Evolutionary conservation across 164 flowering plant species (phyloP), one percentile per base, ranked within the genome.

Genomic region (Brasenia schreberi): DNA sequence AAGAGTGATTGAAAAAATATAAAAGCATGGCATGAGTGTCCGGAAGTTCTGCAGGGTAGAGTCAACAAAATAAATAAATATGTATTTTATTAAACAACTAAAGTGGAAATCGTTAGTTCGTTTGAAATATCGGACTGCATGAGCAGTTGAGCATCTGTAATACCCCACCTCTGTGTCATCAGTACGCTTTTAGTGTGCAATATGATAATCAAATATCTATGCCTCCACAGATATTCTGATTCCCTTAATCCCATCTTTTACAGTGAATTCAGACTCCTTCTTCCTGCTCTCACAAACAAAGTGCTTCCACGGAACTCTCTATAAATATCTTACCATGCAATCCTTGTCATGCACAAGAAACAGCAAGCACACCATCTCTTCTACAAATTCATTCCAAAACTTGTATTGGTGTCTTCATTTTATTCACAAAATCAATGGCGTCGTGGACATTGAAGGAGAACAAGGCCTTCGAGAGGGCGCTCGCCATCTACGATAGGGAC

Each of bases 381-480:
- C 56, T 49, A 0, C 16, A 49, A 14, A 14, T 49, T 49, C 56
- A 33, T 49, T 49, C 56, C 1, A 9, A 14, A 49, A 14, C 56
- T 49, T 49, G 3, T 49, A 9, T 49, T 9, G 10, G 56, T 9
- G 56, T 7, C 16, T 49, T 14, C 16, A 9, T 9, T 9, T 14
- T 14, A 49, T 14, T 14, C 16, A 9, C 56, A 9, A 49, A 14
- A 49, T 49, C 10, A 49, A 49, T 49, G 10, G 56, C 66, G 66
- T 78, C 69, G 3, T 89, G 96, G 96, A 87, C 96, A 9, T 43
- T 75, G 0, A 77, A 77, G 73, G 85, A 87, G 66, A 82, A 87
- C 83, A 85, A 84, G 68, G 63, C 76, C 78, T 87, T 89, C 33
- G 96, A 89, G 76, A 73, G 78, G 70, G 96, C 92, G 0, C 52